Evolutionary conservation across 2,329 filamentous ascomycete genomes (phyloP), one percentile per base, ranked within the genome.

Genomic region (Monosporascus sp.): DNA sequence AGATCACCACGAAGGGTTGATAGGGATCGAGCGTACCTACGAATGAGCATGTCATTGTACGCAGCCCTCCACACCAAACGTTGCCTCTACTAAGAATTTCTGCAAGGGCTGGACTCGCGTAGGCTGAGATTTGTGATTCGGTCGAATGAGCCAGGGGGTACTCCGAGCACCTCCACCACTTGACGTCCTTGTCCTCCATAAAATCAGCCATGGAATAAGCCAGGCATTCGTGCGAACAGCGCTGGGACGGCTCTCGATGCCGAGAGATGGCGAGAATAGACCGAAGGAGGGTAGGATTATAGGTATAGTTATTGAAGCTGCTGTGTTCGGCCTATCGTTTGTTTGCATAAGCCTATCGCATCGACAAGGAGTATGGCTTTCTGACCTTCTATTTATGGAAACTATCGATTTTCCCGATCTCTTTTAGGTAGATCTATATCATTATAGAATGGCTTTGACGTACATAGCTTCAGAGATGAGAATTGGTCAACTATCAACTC

Each of bases 241-340:
- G 17, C 19, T 44, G 41, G 52, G 22, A 41, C 22, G 27, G 26
- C 44, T 20, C 50, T 24, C 36, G 37, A 64, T 61, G 56, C 64
- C 63, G 62, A 63, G 52, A 57, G 57, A 63, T 46, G 53, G 57
- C 64, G 64, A 66, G 60, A 64, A 63, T 64, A 54, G 56, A 50
- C 63, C 64, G 64, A 66, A 44, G 56, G 63, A 48, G 61, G 63
- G 62, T 59, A 36, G 59, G 53, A 58, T 57, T 49, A 48, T 38
- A 22, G 27, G 49, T 53, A 49, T 48, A 53, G 52, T 49, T 24
- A 36, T 17, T 36, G 53, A 38, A 45, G 43, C 52, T 45, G 52
- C 52, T 38, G 53, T 53, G 54, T 58, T 46, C 52, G 59, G 24
- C 45, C 52, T 43, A 36, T 49, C 40, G 37, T 53, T 53, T 41